Conservation (phyloP, 176 grass and related monocot species). For the Chrysopogon serrulatus region DNA sequence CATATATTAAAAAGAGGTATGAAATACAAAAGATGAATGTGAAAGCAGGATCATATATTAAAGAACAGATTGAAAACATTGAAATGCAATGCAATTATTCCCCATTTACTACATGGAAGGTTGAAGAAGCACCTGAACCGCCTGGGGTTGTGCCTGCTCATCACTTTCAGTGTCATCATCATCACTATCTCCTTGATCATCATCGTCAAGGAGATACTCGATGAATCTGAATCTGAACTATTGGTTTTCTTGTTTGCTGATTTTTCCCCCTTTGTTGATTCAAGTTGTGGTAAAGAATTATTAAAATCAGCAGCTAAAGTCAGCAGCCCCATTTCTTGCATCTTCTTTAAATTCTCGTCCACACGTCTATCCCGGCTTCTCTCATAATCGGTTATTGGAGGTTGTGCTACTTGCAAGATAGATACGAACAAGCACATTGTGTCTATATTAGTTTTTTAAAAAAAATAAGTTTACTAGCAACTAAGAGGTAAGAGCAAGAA, state of each 20-base stretch:
- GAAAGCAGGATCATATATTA: not conserved
- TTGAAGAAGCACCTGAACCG: not conserved
- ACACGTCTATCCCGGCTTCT: not conserved
- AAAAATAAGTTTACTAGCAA: not conserved
- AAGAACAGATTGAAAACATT: not conserved
- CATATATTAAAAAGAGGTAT: not conserved
- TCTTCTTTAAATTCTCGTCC: too few species aligned
- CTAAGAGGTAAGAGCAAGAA: not conserved
- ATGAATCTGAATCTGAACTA: not conserved
- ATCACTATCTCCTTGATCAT: not conserved
- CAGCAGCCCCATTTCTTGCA: too few species aligned
- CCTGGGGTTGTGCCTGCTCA: not conserved
- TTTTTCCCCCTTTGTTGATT: not conserved
- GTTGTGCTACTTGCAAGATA: not conserved
- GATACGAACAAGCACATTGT: not conserved
- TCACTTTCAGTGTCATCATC: not conserved
- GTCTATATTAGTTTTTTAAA: not conserved
- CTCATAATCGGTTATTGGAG: not conserved
- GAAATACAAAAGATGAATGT: not conserved
- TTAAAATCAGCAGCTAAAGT: not conserved
- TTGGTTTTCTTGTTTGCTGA: not conserved
- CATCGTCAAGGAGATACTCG: not conserved
- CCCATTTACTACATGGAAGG: not conserved
- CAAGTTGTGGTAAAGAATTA: not conserved
- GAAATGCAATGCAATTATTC: not conserved